Evolutionary conservation across 495 filamentous ascomycete species (phyloP).

Genomic region (Neurospora sp.): DNA sequence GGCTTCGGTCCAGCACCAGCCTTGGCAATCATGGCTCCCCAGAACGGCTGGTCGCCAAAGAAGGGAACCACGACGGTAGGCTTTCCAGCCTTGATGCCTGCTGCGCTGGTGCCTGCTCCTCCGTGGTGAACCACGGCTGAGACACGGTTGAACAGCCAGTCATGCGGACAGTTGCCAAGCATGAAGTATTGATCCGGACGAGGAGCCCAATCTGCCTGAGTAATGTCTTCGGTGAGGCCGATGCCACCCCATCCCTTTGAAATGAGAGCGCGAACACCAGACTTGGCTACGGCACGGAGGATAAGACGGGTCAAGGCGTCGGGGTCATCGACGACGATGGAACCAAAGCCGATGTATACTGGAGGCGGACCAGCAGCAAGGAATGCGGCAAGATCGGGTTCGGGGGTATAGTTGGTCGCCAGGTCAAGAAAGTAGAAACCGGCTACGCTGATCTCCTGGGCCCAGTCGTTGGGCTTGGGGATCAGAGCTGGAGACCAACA

Average conservation of each 20-base stretch:
- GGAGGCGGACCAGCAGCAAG: conserved; percentile 53
- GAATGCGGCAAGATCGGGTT: conserved; percentile 42
- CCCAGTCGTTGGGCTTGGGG: conserved; percentile 58
- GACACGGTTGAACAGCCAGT: conserved; percentile 72
- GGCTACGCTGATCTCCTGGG: conserved; percentile 48
- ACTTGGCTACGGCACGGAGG: conserved; percentile 54
- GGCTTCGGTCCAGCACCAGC: conserved; percentile 65
- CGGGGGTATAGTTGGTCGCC: conserved; percentile 48
- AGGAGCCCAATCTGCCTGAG: conserved; percentile 40
- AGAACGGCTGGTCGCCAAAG: conserved; percentile 80
- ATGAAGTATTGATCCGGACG: conserved; percentile 62
- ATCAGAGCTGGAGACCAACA: conserved; percentile 57
- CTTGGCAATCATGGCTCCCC: conserved; percentile 64
- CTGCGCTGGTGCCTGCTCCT: conserved; percentile 72
- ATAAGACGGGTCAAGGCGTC: conserved; percentile 55
- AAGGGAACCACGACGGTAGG: conserved; percentile 75
- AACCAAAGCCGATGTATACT: conserved; percentile 75
- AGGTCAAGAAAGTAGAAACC: conserved; percentile 59
- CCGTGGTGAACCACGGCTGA: conserved; percentile 74
- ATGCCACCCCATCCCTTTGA: conserved; percentile 76
- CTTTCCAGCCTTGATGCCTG: conserved; percentile 55
- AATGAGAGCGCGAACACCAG: conserved; percentile 62
- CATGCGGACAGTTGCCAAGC: conserved; percentile 69
- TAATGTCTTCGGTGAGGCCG: conserved; percentile 23
- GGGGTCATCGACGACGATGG: conserved; percentile 71